Conservation (phyloP, 2,329 filamentous ascomycete genomes). For the Stagonosporopsis rhizophila region DNA sequence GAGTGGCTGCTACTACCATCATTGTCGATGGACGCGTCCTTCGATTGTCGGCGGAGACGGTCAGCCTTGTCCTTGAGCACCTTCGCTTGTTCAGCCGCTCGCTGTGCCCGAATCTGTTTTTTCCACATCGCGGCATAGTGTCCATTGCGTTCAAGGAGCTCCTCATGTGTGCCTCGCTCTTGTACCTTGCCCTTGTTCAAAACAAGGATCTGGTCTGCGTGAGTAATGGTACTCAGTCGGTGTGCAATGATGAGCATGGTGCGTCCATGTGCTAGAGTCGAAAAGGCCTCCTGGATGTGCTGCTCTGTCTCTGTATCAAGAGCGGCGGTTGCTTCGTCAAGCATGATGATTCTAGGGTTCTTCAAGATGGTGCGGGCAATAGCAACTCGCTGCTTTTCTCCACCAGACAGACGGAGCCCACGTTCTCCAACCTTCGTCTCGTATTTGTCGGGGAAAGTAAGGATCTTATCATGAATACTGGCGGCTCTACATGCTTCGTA, state of each 20-base stretch:
- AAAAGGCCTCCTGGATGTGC: constrained; percentile 87
- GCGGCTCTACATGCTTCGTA: constrained; percentile 83
- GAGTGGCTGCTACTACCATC: constrained; percentile 49
- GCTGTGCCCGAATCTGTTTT: constrained; percentile 60
- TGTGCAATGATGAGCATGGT: constrained; percentile 96
- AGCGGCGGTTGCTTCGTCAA: constrained; percentile 92
- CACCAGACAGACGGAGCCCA: constrained; percentile 83
- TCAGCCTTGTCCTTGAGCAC: constrained; percentile 59
- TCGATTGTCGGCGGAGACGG: constrained; percentile 56
- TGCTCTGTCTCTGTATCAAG: constrained; percentile 92
- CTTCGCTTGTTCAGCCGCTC: constrained; percentile 58
- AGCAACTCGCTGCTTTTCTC: constrained; percentile 91
- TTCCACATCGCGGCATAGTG: constrained; percentile 60
- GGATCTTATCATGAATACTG: constrained; percentile 90
- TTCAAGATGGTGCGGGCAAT: constrained; percentile 94
- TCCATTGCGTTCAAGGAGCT: constrained; percentile 55
- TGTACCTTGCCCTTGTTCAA: constrained; percentile 61
- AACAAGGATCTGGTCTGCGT: constrained; percentile 64
- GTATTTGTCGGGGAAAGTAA: constrained; percentile 87
- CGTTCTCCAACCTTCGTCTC: constrained; percentile 90
- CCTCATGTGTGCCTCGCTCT: constrained; percentile 60
- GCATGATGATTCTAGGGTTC: constrained; percentile 86
- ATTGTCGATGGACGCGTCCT: constrained; percentile 50
- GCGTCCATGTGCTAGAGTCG: constrained; percentile 80
- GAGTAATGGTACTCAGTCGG: constrained; percentile 63